Evolutionary conservation across 2,329 filamentous ascomycete species (phyloP).

Genomic region (Fulvia fulva): DNA sequence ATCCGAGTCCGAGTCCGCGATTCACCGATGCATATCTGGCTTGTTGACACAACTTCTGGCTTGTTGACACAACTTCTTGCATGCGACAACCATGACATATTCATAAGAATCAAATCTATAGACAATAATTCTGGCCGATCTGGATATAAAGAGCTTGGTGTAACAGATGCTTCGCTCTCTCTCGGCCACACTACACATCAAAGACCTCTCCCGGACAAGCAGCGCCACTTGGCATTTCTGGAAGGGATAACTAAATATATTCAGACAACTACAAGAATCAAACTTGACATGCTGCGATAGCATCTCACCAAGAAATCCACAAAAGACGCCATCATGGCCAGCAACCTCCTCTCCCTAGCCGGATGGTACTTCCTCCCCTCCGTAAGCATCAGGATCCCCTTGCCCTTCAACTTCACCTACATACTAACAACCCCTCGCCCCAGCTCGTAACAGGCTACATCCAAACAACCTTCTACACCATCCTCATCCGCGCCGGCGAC

Average conservation of each 20-base stretch:
- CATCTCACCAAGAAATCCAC: not conserved
- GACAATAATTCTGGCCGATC: not conserved
- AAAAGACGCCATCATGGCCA: constrained; percentile 32
- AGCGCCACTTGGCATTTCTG: not conserved
- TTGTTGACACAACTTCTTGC: not conserved
- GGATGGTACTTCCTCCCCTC: constrained; percentile 62
- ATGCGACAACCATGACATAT: not conserved
- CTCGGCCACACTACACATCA: too few species aligned
- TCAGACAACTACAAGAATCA: not conserved
- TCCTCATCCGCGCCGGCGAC: constrained; percentile 85
- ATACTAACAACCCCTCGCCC: not conserved
- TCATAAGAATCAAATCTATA: not conserved
- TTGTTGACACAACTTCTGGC: not conserved
- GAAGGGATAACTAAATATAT: not conserved
- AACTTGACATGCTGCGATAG: constrained; percentile 9
- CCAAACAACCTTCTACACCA: constrained; percentile 78
- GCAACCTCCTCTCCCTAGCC: constrained; percentile 51
- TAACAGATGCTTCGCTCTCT: too few species aligned
- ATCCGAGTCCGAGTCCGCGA: not conserved
- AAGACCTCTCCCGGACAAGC: not conserved
- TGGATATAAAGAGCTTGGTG: not conserved
- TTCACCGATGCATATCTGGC: not conserved
- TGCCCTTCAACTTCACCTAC: too few species aligned
- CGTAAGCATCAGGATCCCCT: constrained; percentile 39
- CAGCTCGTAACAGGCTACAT: constrained; percentile 74